Conservation (phyloP, 805 yeast genomes). For the Wickerhamomyces rabaulensis region DNA sequence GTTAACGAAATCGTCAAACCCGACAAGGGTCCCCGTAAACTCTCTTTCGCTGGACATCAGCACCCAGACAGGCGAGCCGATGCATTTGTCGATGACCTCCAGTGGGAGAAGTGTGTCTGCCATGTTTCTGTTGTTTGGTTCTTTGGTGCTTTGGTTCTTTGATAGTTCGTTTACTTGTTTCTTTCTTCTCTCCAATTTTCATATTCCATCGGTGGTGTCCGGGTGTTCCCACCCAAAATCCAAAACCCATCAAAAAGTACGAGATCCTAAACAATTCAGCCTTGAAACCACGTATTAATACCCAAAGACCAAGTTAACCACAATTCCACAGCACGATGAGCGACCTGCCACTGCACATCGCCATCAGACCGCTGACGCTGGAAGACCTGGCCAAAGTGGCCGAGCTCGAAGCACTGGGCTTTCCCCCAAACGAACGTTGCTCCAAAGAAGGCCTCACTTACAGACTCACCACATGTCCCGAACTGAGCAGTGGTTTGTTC, state of each 20-base stretch:
- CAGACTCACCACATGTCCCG: slow-evolving; percentile 81
- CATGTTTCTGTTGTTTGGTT: background rate
- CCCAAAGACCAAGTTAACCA: background rate
- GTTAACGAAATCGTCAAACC: slow-evolving; percentile 94
- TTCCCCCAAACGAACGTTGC: slow-evolving; percentile 67
- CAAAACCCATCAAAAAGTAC: too few relatives aligned
- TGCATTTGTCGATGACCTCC: slow-evolving; percentile 82
- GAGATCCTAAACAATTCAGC: too few relatives aligned
- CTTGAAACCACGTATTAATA: too few relatives aligned
- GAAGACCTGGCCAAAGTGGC: slow-evolving; percentile 62
- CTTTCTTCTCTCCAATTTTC: too few relatives aligned
- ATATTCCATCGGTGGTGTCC: background rate
- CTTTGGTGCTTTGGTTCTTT: background rate
- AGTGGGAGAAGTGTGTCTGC: slow-evolving; percentile 44
- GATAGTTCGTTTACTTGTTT: background rate
- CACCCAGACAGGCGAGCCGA: slow-evolving; percentile 76
- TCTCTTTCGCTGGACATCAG: slow-evolving; percentile 60
- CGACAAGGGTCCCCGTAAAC: slow-evolving; percentile 82
- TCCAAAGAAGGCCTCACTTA: slow-evolving; percentile 57
- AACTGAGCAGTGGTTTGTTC: slow-evolving; percentile 83
- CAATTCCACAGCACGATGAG: background rate
- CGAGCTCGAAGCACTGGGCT: slow-evolving; percentile 61
- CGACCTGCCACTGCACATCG: slow-evolving; percentile 52
- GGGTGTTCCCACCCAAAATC: background rate
- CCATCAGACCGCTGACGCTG: slow-evolving; percentile 73